Evolutionary conservation across 148 eudicot genomes (phyloP), one percentile per base, ranked within the genome.

Genomic region (Vaccinium vitisidaea): DNA sequence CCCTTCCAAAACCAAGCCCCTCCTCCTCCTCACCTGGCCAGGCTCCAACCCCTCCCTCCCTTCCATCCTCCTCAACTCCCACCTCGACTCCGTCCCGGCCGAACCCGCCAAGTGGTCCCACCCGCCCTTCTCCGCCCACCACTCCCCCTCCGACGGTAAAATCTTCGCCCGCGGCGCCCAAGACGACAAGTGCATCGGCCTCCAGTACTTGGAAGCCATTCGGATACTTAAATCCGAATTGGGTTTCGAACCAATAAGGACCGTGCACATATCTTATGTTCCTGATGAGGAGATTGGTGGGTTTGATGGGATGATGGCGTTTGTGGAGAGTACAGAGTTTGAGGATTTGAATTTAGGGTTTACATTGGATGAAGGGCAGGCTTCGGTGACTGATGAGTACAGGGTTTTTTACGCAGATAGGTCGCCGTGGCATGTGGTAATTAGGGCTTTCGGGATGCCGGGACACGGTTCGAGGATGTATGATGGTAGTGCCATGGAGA

Each of bases 231-330:
- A 88, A 79, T 52, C 80, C 0, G 19, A 83, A 1, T 55, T 48
- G 1, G 39, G 52, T 0, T 88, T 87, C 52, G 32, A 54, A 8
- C 91, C 98, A 11, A 25, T 84, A 8, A 88, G 99, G 55, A 95
- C 93, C 0, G 83, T 97, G 0, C 94, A 93, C 61, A 53, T 95
- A 36, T 91, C 90, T 1, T 94, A 89, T 19, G 98, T 97, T 2
- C 95, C 98, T 0, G 98, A 97, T 2, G 98, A 97, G 87, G 99
- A 97, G 86, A 82, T 92, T 58, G 99, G 98, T 1, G 99, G 98
- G 49, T 63, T 87, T 10, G 92, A 91, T 77, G 99, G 99, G 84
- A 88, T 88, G 77, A 93, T 88, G 6, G 89, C 69, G 83, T 94
- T 97, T 52, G 93, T 85, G 4, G 59, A 76, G 75, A 86, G 91